Evolutionary conservation across 257 asterid genomes (phyloP).

Genomic region (Datura wrightii): DNA sequence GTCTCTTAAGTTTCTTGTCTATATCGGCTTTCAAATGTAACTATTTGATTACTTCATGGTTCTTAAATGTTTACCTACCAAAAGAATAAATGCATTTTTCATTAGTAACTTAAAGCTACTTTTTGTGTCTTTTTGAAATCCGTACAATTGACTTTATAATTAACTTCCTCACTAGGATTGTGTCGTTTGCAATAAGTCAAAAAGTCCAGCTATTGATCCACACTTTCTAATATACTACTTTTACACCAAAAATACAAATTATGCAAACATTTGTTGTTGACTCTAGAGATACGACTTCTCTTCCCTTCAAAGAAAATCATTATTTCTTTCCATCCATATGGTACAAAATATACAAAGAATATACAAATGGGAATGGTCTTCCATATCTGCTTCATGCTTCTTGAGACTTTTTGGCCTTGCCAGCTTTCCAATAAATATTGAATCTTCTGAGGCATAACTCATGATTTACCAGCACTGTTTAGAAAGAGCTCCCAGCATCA

Average conservation of each 20-base stretch:
- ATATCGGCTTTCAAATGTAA: neutral
- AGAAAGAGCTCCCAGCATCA: no score
- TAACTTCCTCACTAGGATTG: neutral
- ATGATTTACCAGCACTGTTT: no score
- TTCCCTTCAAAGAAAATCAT: neutral
- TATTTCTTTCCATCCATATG: no score
- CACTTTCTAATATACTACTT: neutral
- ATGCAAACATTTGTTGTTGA: neutral
- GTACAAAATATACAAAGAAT: no score
- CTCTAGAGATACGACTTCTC: neutral
- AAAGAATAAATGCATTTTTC: neutral
- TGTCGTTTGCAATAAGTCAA: neutral
- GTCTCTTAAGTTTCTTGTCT: slow-evolving; percentile 26
- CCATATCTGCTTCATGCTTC: no score
- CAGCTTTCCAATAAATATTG: no score
- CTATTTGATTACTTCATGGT: slow-evolving; percentile 2
- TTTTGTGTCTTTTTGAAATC: neutral
- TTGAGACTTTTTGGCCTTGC: no score
- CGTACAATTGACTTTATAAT: neutral
- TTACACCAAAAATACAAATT: neutral
- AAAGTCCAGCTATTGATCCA: neutral
- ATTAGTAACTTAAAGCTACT: slow-evolving; percentile 3
- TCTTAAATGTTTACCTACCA: slow-evolving; percentile 1
- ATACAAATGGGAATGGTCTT: no score
- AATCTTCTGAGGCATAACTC: no score